phyloP scores from a whole-genome alignment of 345 rosid species.

The Viola odorata region DNA sequence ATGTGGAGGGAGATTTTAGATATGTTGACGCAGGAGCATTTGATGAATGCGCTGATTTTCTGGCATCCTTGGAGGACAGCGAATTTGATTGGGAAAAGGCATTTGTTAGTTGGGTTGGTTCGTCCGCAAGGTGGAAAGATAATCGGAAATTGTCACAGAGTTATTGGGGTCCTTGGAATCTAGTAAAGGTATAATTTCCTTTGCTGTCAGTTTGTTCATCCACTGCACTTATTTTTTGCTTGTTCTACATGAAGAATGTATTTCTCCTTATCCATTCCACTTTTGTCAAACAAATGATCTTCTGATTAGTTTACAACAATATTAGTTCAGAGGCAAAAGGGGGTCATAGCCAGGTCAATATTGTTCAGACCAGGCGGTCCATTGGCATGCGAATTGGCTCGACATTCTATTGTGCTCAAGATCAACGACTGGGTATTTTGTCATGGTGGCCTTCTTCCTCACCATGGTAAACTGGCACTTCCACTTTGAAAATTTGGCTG shows the following conservation, averaged over 20 bases:
- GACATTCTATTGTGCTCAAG: slow-evolving; percentile 62
- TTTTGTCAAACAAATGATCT: background rate
- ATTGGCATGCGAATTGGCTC: slow-evolving; percentile 67
- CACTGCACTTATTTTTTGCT: background rate
- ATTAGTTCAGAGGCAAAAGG: slow-evolving; percentile 99
- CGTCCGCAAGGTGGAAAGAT: slow-evolving; percentile 41
- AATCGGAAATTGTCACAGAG: slow-evolving; percentile 41
- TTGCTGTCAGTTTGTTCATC: background rate
- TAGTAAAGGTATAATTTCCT: slow-evolving; percentile 64
- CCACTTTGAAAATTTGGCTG: slow-evolving; percentile 8
- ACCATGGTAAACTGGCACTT: slow-evolving; percentile 49
- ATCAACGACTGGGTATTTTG: slow-evolving; percentile 95
- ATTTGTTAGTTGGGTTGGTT: slow-evolving; percentile 56
- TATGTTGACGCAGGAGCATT: slow-evolving; percentile 69
- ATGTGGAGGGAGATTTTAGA: slow-evolving; percentile 88
- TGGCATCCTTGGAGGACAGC: slow-evolving; percentile 53
- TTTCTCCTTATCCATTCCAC: background rate
- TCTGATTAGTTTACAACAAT: slow-evolving; percentile 25
- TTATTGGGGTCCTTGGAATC: slow-evolving; percentile 69
- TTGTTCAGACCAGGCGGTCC: slow-evolving; percentile 84
- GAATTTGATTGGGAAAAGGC: slow-evolving; percentile 65
- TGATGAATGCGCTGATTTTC: slow-evolving; percentile 71
- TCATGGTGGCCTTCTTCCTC: slow-evolving; percentile 95
- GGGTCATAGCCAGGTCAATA: slow-evolving; percentile 73
- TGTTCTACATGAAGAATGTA: background rate